These are phyloP conservation scores for Pueraria montana DNA, from an alignment of 306 rosid species.

Conservation along the genomic window DNA sequence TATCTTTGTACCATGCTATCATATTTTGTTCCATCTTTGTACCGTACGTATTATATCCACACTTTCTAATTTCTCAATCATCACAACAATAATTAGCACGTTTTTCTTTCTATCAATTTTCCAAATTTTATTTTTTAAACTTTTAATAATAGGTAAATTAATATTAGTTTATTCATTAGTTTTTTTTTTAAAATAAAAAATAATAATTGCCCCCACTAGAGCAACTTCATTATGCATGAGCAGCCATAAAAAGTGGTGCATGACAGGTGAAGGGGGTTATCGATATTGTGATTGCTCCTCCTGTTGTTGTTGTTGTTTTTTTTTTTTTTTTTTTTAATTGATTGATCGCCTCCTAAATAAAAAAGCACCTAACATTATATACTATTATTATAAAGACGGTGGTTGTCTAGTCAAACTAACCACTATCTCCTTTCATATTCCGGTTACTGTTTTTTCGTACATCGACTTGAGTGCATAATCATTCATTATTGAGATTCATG, in stretches of 20 bases:
- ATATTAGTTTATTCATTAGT: background rate
- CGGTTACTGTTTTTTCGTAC: background rate
- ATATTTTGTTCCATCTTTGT: too few species aligned
- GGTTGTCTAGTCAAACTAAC: background rate
- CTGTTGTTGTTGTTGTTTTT: too few species aligned
- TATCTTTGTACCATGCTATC: background rate
- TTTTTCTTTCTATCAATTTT: background rate
- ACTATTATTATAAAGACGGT: conserved; percentile 5
- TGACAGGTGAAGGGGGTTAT: conserved; percentile 1
- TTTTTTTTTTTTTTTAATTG: too few species aligned
- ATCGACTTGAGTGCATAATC: background rate
- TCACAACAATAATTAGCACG: background rate
- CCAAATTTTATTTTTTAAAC: background rate
- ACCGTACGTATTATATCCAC: background rate
- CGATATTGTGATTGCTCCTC: background rate
- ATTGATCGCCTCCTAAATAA: too few species aligned
- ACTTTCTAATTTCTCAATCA: background rate
- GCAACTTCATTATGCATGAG: background rate
- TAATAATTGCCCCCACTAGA: background rate
- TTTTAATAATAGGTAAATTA: background rate
- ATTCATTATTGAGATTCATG: background rate
- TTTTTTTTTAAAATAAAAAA: background rate
- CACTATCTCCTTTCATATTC: background rate
- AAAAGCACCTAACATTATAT: background rate
- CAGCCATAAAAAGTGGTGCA: background rate